Conservation (phyloP, 2,329 filamentous ascomycete species). For the Penicillium palitans region DNA sequence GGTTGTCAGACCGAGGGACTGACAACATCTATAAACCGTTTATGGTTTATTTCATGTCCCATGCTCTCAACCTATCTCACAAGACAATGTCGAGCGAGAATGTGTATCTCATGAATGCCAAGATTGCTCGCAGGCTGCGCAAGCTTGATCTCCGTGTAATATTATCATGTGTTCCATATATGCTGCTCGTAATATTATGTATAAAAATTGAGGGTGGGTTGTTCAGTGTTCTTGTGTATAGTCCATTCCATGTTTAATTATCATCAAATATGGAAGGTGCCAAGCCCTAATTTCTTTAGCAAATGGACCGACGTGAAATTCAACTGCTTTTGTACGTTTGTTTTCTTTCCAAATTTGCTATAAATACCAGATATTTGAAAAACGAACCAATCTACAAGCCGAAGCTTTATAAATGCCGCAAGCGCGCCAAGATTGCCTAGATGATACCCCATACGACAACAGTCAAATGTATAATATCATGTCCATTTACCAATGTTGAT, state of each 20-base stretch:
- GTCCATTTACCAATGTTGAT: constrained; percentile 6
- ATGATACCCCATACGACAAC: background rate
- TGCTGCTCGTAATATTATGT: background rate
- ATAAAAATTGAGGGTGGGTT: background rate
- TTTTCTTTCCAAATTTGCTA: background rate
- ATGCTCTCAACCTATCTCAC: too few species aligned
- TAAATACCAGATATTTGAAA: background rate
- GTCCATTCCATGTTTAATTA: background rate
- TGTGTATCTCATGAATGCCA: too few species aligned
- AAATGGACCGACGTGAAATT: background rate
- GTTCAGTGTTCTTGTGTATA: background rate
- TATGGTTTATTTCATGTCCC: too few species aligned
- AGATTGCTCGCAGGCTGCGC: too few species aligned
- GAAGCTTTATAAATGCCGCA: background rate
- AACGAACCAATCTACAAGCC: background rate
- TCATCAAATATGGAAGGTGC: background rate
- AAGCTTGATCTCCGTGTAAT: too few species aligned
- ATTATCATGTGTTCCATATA: too few species aligned
- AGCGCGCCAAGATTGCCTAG: background rate
- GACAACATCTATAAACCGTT: too few species aligned
- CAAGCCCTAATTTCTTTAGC: background rate
- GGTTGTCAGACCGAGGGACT: too few species aligned
- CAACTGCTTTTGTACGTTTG: background rate
- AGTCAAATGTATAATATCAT: background rate
- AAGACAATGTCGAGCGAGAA: too few species aligned